These are phyloP conservation scores for Triadica sebifera DNA, from an alignment of 345 rosid genomes.

Conservation along the genomic window DNA sequence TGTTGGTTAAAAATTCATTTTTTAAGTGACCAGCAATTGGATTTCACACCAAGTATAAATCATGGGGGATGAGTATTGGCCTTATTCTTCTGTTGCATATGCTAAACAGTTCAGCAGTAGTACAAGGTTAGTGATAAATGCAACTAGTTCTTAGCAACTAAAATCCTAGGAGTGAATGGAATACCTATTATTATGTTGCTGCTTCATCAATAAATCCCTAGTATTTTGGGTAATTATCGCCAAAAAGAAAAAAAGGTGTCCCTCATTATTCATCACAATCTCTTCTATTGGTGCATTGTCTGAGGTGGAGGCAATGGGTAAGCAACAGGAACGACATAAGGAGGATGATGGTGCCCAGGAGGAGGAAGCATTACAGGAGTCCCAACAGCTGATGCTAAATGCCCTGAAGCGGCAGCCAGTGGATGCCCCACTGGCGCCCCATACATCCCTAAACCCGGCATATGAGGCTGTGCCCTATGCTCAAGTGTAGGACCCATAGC, in stretches of 20 bases:
- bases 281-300: slow-evolving; percentile 52
- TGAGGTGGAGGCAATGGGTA: slow-evolving; percentile 64
- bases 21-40: too few species aligned
- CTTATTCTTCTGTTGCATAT: neutral
- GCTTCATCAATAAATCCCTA: neutral
- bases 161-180: neutral
- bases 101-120: too few species aligned
- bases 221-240: too few species aligned
- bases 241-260: too few species aligned
- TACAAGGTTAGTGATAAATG: slow-evolving; percentile 6
- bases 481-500: slow-evolving; percentile 24
- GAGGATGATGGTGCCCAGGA: slow-evolving; percentile 47
- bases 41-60: too few species aligned
- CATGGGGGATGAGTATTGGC: too few species aligned
- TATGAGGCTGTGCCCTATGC: slow-evolving; percentile 47
- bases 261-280: too few species aligned
- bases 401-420: slow-evolving; percentile 56
- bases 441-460: slow-evolving; percentile 67
- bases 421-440: slow-evolving; percentile 78
- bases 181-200: slow-evolving; percentile 5
- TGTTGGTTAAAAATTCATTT: too few species aligned
- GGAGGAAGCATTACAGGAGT: slow-evolving; percentile 94
- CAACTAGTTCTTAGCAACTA: neutral
- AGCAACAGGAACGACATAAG: slow-evolving; percentile 63
- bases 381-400: slow-evolving; percentile 76